Base-by-base conservation (phyloP, 2,329 filamentous ascomycete genomes). In the Chaetothyriales sp. region DNA sequence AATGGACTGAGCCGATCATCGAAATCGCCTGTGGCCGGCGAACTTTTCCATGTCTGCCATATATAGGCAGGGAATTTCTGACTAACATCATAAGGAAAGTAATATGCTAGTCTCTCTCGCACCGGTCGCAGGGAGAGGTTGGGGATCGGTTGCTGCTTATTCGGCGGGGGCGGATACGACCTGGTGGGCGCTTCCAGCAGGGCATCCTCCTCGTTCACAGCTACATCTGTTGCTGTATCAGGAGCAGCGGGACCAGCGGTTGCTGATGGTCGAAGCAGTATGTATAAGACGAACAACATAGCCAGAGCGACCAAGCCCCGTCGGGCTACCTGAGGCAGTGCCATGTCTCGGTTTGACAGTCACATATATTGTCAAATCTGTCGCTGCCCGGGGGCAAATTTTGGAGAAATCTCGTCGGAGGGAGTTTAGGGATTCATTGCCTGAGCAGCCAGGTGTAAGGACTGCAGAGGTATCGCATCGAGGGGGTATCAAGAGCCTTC, bases 41-140 rank as follows among this genome's bases (percentile, higher is more conserved):
- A 85, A 62, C 80, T 83, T 67, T 93, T 95, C 92, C 92, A 98
- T 12, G 92, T 98, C 74, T 98, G 92, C 92, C 92, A 98, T 64
- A 98, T 93, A 72, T 95, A 96, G 51, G 88, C 89, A 2, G 92
- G 92, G 66, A 96, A 96, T 66, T 90, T 94, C 60, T 75, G 69
- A 63, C 88, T 80, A 55, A 90, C 75, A 62, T 95, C 85, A 73
- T 96, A 98, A 18, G 89, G 87, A 68, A 92, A 96, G 60, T 93
- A 85, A 71, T 94, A 95, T 49, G 82, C 83, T 51, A 98, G 79
- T 70, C 92, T 78, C 57, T 95, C 71, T 77, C 84, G 74, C 49
- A 89, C 75, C 15, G 84, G 80, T 69, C 85, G 80, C 63, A 75
- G 78, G 52, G 80, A 79, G 63, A 86, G 75, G 65, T 90, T 83